Base-by-base conservation (phyloP, 2,329 filamentous ascomycete genomes). In the Aureobasidium sp. region DNA sequence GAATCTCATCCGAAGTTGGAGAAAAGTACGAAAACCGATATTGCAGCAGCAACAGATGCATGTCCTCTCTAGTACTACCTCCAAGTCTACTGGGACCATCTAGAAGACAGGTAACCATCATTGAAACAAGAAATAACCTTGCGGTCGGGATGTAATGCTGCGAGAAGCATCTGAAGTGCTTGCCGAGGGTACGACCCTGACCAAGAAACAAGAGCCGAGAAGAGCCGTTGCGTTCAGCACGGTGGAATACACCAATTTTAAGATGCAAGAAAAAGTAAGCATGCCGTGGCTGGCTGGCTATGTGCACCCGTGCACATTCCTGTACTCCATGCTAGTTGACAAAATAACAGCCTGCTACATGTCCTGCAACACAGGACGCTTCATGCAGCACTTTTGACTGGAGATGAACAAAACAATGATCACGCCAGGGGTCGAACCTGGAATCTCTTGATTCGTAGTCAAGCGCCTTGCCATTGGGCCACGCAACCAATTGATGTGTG, bases 391-490 rank as follows among this genome's bases (percentile, higher is more conserved):
- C 9, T 17, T 12, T 7, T 2, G 47, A 4, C 17, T 23, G 10
- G 1, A 9, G 15, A 26, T 20, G 34, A 7, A 29, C 50, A 53
- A 51, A 55, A 62, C 29, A 55, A 61, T 64, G 63, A 64, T 36
- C 63, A 52, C 55, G 60, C 53, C 63, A 64, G 63, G 63, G 63
- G 47, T 64, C 63, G 63, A 64, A 64, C 63, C 63, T 64, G 60
- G 46, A 64, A 64, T 64, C 63, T 64, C 63, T 64, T 64, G 63
- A 64, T 64, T 80, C 78, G 78, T 80, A 81, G 79, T 81, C 79
- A 81, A 80, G 77, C 78, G 78, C 79, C 79, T 81, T 81, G 78
- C 79, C 79, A 81, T 81, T 81, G 78, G 78, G 79, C 79, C 79
- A 81, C 70, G 65, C 66, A 60, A 46, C 63, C 63, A 15, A 59